Conservation (phyloP, 352 stramenopile species). For the Phytopythium montanum region DNA sequence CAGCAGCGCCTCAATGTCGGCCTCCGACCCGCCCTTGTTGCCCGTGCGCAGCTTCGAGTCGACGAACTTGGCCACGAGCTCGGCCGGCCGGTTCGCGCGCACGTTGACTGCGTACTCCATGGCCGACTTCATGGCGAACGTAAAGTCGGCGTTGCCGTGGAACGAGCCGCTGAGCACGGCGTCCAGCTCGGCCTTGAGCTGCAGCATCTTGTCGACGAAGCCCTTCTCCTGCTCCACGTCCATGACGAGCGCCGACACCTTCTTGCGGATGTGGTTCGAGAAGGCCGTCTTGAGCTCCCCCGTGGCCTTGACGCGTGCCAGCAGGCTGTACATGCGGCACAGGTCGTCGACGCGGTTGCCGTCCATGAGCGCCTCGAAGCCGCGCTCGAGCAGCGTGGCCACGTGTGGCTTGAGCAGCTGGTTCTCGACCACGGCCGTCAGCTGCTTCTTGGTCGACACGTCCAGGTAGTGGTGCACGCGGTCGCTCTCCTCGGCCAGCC, state of each 20-base stretch:
- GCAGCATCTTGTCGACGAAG: slow-evolving; percentile 89
- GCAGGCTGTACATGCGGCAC: slow-evolving; percentile 85
- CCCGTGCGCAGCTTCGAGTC: slow-evolving; percentile 86
- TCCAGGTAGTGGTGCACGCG: slow-evolving; percentile 77
- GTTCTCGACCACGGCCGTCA: slow-evolving; percentile 69
- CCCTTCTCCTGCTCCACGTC: slow-evolving; percentile 83
- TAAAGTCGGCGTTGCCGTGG: slow-evolving; percentile 68
- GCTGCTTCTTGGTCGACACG: slow-evolving; percentile 65
- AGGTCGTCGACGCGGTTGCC: slow-evolving; percentile 78
- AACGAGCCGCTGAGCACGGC: slow-evolving; percentile 74
- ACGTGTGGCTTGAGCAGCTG: slow-evolving; percentile 86
- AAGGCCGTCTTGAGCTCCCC: slow-evolving; percentile 65
- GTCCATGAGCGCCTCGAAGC: slow-evolving; percentile 88
- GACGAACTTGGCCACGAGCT: slow-evolving; percentile 91
- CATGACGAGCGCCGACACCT: slow-evolving; percentile 70
- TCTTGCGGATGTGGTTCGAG: slow-evolving; percentile 71
- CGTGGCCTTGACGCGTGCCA: slow-evolving; percentile 66
- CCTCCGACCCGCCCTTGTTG: slow-evolving; percentile 83
- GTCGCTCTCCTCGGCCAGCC: slow-evolving; percentile 78
- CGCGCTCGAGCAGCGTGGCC: slow-evolving; percentile 72
- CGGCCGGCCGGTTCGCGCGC: slow-evolving; percentile 77
- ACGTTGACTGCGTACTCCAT: slow-evolving; percentile 91
- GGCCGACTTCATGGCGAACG: slow-evolving; percentile 75
- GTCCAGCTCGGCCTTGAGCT: slow-evolving; percentile 84
- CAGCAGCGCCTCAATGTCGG: slow-evolving; percentile 84